Evolutionary conservation across 1,284 basidiomycete genomes (phyloP), one percentile per base, ranked within the genome.

Genomic region (Apiotrichum laibachii): DNA sequence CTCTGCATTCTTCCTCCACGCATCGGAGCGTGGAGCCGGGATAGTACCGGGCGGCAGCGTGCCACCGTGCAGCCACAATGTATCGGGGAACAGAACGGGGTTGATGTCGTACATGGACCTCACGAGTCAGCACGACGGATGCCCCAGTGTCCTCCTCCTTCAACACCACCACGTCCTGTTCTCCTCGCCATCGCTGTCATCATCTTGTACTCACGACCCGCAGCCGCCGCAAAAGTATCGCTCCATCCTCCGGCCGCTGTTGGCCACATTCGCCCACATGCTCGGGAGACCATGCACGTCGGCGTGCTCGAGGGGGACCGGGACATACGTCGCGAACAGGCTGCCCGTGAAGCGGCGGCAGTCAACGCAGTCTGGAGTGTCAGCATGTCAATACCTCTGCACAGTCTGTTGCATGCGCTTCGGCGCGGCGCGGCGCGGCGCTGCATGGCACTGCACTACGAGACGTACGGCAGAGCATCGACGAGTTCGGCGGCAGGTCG

Each of bases 281-380:
- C 50, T 42, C 37, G 50, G 50, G 8, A 37, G 7, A 5, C 50
- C 50, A 2, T 18, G 16, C 19, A 40, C 50, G 5, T 26, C 13
- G 2, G 37, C 21, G 2, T 31, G n/a, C 21, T 19, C 19, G 50
- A 50, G 9, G 13, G 50, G 13, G 21, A 40, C 37, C 37, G 37
- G 37, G 37, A 16, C 50, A 18, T 18, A 40, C 50, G 22, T 18
- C 7, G 50, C 33, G 35, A 31, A 31, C 26, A 31, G 26, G 26
- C 26, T 31, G 4, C 50, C 50, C n/a, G 50, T 50, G 39, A 50
- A 50, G 18, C 37, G 10, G 19, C 37, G 19, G 39, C 50, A 50
- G 50, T 50, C 50, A 3, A 19, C 22, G 37, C 50, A 50, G 50
- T 50, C 50, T 50, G 46, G 34, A 18, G 15, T 37, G 37, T 37